A percentile compares a stretch with the other conserved stretches of the same genome.
phyloP scores from a whole-genome alignment of 768 basidiomycete species.

The Cyclocybe aegerita region DNA sequence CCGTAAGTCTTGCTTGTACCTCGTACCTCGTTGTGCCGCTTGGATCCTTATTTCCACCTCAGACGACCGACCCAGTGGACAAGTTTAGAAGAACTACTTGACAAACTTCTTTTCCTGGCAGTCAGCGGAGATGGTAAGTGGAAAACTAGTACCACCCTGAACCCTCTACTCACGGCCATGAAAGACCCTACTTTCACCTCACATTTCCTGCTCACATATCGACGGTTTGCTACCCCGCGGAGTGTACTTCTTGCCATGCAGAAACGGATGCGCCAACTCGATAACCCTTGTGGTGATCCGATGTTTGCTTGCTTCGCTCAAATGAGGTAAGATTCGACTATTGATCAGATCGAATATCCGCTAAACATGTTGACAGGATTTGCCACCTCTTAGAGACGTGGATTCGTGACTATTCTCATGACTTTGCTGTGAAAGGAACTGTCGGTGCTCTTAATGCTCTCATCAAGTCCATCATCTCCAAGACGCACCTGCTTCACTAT shows the following conservation, averaged over 20 bases:
- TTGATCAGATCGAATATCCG: not conserved
- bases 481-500: conserved; percentile 82
- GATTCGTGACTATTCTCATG: conserved; percentile 73
- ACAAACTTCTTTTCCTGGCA: conserved; percentile 79
- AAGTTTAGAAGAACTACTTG: conserved; percentile 74
- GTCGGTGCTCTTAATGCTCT: conserved; percentile 71
- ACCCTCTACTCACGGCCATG: no score
- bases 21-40: not conserved
- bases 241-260: conserved; percentile 84
- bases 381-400: conserved; percentile 78
- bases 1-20: conserved; percentile 38
- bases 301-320: conserved; percentile 89
- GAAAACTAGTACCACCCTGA: not conserved
- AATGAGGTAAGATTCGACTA: conserved; percentile 58
- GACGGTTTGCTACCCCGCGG: conserved; percentile 78
- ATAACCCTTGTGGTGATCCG: conserved; percentile 70
- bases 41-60: not conserved
- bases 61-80: conserved; percentile 69
- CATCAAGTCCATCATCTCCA: conserved; percentile 75
- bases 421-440: conserved; percentile 78
- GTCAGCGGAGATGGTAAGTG: conserved; percentile 79
- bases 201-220: conserved; percentile 82
- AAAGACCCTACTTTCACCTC: conserved; percentile 75
- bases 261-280: conserved; percentile 78
- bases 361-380: conserved; percentile 47